Evolutionary conservation across 352 stramenopile genomes (phyloP).

Genomic region (Pythium brachiatum): DNA sequence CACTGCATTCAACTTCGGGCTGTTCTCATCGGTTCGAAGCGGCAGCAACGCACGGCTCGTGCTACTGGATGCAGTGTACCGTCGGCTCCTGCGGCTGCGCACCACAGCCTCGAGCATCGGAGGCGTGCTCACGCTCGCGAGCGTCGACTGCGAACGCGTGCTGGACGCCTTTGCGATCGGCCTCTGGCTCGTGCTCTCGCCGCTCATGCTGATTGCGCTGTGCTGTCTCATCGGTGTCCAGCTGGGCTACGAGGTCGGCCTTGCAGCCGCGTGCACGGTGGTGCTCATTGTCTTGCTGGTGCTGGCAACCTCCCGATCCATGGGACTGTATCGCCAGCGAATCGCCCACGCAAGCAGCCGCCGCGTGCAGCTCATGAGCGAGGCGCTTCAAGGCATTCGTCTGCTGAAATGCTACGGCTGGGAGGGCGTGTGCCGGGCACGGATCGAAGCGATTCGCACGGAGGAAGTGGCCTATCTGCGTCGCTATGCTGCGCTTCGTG

Average conservation of each 20-base stretch:
- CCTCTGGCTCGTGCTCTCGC: neutral
- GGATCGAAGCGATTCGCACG: slow-evolving; percentile 20
- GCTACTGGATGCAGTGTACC: neutral
- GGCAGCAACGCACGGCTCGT: neutral
- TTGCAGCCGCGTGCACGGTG: slow-evolving; percentile 23
- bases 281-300: slow-evolving; percentile 20
- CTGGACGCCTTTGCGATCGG: neutral
- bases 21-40: neutral
- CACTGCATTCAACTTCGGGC: neutral
- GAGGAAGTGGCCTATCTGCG: slow-evolving; percentile 25
- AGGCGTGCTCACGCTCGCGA: neutral
- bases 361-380: slow-evolving; percentile 84
- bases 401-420: slow-evolving; percentile 80
- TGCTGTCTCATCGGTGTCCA: too few relatives aligned
- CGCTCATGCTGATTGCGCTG: too few relatives aligned
- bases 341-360: slow-evolving; percentile 14
- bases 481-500: neutral
- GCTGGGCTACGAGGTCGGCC: slow-evolving; percentile 16
- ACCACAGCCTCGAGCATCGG: neutral
- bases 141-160: neutral
- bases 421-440: slow-evolving; percentile 23
- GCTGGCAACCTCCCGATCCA: neutral
- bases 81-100: neutral
- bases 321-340: neutral
- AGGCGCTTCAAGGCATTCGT: slow-evolving; percentile 77